Evolutionary conservation across 2,329 filamentous ascomycete genomes (phyloP).

Genomic region (Fusarium sp.): DNA sequence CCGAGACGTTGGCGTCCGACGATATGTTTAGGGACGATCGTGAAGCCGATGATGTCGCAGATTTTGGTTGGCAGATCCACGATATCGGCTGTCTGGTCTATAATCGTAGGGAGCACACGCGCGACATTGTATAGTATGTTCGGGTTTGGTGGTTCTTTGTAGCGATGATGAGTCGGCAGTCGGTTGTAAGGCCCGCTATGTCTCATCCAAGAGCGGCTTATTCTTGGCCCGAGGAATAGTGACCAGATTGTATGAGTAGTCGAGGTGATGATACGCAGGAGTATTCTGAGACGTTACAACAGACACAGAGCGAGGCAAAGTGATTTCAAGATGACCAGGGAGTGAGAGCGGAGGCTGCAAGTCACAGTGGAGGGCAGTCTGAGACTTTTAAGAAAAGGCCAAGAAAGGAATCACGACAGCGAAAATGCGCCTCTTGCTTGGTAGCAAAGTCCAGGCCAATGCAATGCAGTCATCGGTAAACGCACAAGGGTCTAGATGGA

Average conservation of each 20-base stretch:
- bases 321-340: constrained; percentile 39
- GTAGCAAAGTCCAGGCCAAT: constrained; percentile 34
- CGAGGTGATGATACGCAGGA: constrained; percentile 40
- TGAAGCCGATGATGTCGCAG: constrained; percentile 51
- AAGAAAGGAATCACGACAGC: constrained; percentile 34
- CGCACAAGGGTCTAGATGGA: constrained; percentile 30
- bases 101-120: constrained; percentile 61
- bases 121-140: constrained; percentile 57
- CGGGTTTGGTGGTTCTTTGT: constrained; percentile 9
- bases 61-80: constrained; percentile 52
- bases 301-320: constrained; percentile 8
- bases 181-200: constrained; percentile 33
- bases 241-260: constrained; percentile 35
- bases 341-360: constrained; percentile 28
- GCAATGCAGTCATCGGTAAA: constrained; percentile 35
- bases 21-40: constrained; percentile 33
- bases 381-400: constrained; percentile 44
- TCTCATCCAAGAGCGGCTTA: constrained; percentile 45
- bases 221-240: constrained; percentile 36
- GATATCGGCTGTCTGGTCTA: constrained; percentile 42
- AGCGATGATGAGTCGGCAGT: constrained; percentile 21
- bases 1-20: constrained; percentile 37
- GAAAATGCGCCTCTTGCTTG: constrained; percentile 31
- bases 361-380: constrained; percentile 31
- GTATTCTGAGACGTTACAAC: constrained; percentile 40